Conservation (phyloP, 495 filamentous ascomycete genomes). For the Lasiosphaeria hispida region DNA sequence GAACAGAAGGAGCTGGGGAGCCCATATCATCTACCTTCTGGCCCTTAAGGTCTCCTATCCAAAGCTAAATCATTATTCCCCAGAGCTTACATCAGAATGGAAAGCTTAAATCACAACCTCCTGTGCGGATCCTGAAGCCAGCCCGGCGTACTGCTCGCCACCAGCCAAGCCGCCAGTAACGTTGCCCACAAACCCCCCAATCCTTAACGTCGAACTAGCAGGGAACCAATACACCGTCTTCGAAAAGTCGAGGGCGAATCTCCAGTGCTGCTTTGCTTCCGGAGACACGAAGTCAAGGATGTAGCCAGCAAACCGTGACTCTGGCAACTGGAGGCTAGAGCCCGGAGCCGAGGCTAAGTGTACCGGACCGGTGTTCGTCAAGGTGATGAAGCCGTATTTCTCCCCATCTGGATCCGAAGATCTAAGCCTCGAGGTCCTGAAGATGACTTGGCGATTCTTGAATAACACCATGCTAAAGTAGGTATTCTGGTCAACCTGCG, state of each 20-base stretch:
- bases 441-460: slow-evolving; percentile 5
- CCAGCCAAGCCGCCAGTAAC: slow-evolving; percentile 5
- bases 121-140: neutral
- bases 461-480: slow-evolving; percentile 5
- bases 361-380: neutral
- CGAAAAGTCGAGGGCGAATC: slow-evolving; percentile 6
- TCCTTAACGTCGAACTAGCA: neutral
- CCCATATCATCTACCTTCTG: no score
- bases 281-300: slow-evolving; percentile 4
- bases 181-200: slow-evolving; percentile 3
- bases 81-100: no score
- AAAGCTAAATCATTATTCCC: no score
- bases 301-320: slow-evolving; percentile 6
- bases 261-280: neutral
- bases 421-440: slow-evolving; percentile 1
- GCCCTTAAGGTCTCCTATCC: no score
- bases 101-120: neutral
- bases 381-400: slow-evolving; percentile 1
- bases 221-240: slow-evolving; percentile 9
- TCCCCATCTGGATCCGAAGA: neutral
- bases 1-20: no score
- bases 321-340: neutral
- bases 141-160: neutral
- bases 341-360: neutral
- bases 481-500: slow-evolving; percentile 6